Base-by-base conservation (phyloP, 345 rosid species). In the Murraya paniculata region DNA sequence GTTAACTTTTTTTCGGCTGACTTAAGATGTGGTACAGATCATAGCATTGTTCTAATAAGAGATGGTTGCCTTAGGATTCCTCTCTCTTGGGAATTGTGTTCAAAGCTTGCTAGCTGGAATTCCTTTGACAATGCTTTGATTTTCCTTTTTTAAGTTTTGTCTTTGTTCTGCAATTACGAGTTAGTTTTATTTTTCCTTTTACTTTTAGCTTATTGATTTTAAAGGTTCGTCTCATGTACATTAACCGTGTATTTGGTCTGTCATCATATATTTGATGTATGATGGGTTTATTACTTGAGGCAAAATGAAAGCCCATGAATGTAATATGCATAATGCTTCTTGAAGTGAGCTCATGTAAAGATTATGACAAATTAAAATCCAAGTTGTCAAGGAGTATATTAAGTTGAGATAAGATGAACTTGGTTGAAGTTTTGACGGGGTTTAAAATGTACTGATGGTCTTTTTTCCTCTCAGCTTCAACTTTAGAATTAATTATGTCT, bases 1-100 rank as follows among this genome's bases (percentile, higher is more conserved):
- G 91, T 79, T 33, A 4, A 7, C 7, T 2, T 18, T 82, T 57
- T 68, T n/a, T 18, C 1, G 9, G 68, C 41, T 19, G 24, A 16
- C 35, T 33, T 33, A 64, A 72, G 66, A 33, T 22, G 27, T 24
- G 7, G 4, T 25, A 36, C 5, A 14, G 67, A 3, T 60, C n/a
- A 25, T 78, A 61, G 31, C 39, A 62, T 36, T 66, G 28, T 62
- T 68, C 3, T 33, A 68, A 71, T 22, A 45, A 28, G 71, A 19
- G 71, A 59, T 55, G 67, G 10, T 36, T 71, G 62, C 56, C 4
- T 31, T 55, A 7, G 33, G 8, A 5, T 16, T 64, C 3, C 2
- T 70, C 14, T 50, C 11, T 31, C 60, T 35, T 0, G 33, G 0
- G 35, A 71, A 33, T 55, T 36, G 28, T 71, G 1, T 31, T n/a